Percentiles rank a stretch among this genome's conserved stretches.
These are phyloP conservation scores for Piper longum DNA, from an alignment of 164 flowering plant genomes.

Conservation along the genomic window DNA sequence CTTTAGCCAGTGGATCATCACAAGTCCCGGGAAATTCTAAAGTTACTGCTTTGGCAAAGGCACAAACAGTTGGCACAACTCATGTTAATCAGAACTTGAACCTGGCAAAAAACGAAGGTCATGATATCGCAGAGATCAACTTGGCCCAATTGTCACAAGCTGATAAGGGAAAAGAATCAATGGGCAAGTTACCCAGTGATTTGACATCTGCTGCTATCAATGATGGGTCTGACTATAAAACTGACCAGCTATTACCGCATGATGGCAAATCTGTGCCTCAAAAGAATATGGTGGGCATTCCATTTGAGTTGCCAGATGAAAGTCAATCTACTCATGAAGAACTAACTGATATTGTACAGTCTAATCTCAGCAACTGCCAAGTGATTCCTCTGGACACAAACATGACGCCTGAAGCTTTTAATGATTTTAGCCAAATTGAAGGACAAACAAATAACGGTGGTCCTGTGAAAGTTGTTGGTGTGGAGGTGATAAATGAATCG, in stretches of 20 bases:
- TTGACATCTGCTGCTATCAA: slow-evolving; percentile 1
- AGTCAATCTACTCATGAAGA: background rate
- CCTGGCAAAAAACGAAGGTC: slow-evolving; percentile 1
- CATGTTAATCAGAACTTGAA: slow-evolving; percentile 5
- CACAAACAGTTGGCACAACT: background rate
- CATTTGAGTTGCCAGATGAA: background rate
- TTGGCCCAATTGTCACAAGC: background rate
- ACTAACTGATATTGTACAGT: background rate
- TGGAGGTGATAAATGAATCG: background rate
- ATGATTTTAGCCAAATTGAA: background rate
- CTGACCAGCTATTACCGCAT: no score
- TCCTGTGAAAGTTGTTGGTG: background rate
- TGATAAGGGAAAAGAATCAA: slow-evolving; percentile 4
- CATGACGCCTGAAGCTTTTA: no score
- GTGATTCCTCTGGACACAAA: no score
- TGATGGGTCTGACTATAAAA: background rate
- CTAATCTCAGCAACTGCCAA: background rate
- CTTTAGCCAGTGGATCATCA: no score
- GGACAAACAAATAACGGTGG: background rate
- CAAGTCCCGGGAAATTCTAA: no score
- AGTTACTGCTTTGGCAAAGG: background rate
- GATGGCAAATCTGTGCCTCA: background rate
- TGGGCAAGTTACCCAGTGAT: background rate
- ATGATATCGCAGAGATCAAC: background rate
- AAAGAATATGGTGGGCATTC: background rate